A percentile compares a stretch with the other conserved stretches of the same genome.
Conservation (phyloP, 345 rosid species). For the Geranium rotundifolium region DNA sequence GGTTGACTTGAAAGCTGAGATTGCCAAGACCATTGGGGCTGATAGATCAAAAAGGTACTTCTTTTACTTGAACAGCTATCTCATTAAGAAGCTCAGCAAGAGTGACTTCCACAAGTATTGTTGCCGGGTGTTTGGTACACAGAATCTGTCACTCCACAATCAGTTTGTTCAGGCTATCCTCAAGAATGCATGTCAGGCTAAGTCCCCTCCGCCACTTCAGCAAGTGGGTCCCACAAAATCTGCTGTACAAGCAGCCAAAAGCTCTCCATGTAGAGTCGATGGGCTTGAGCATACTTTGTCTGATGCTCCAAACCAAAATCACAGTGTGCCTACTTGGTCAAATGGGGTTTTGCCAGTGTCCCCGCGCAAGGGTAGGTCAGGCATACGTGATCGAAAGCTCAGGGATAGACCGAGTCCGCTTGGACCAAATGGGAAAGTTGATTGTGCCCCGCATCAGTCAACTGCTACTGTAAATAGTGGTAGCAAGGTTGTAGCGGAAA, state of each 20-base stretch:
- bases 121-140: slow-evolving; percentile 63
- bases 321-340: slow-evolving; percentile 48
- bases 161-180: slow-evolving; percentile 62
- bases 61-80: slow-evolving; percentile 61
- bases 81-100: slow-evolving; percentile 76
- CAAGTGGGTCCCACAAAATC: slow-evolving; percentile 46
- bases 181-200: slow-evolving; percentile 72
- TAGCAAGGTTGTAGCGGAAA: slow-evolving; percentile 31
- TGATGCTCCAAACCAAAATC: slow-evolving; percentile 42
- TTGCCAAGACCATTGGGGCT: slow-evolving; percentile 75
- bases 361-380: slow-evolving; percentile 61
- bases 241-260: slow-evolving; percentile 23
- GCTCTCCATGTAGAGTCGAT: slow-evolving; percentile 38
- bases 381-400: slow-evolving; percentile 44
- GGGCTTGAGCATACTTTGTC: slow-evolving; percentile 45
- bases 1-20: slow-evolving; percentile 58
- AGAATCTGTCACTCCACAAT: slow-evolving; percentile 83
- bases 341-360: slow-evolving; percentile 72
- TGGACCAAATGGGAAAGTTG: slow-evolving; percentile 82
- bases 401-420: slow-evolving; percentile 73
- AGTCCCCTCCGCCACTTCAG: slow-evolving; percentile 44
- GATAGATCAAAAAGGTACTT: slow-evolving; percentile 80
- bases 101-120: slow-evolving; percentile 78
- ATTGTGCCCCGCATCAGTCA: slow-evolving; percentile 38
- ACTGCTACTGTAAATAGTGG: slow-evolving; percentile 39